Evolutionary conservation across 2,329 filamentous ascomycete genomes (phyloP).

Genomic region (Trichoderma arundinaceum): DNA sequence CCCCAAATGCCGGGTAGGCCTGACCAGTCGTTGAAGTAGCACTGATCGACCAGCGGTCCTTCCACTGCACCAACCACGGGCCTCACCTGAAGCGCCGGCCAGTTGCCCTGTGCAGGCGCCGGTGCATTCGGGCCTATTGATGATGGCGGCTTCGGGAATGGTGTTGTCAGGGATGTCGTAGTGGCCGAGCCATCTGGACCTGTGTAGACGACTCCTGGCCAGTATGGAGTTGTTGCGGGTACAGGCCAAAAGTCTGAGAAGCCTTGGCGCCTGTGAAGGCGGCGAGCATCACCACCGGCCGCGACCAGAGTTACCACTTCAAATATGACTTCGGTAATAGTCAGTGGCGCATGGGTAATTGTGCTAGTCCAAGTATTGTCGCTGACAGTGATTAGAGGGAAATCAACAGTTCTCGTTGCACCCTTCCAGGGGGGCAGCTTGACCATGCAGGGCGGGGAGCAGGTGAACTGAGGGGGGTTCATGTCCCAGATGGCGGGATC

Average conservation of each 20-base stretch:
- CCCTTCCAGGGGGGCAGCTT: constrained; percentile 40
- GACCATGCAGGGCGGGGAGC: constrained; percentile 39
- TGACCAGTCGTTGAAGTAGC: no score
- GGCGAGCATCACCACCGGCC: no score
- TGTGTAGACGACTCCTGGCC: constrained; percentile 36
- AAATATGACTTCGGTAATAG: constrained; percentile 39
- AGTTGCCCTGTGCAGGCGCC: no score
- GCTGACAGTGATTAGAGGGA: constrained; percentile 42
- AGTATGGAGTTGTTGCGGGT: constrained; percentile 35
- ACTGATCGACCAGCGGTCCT: no score
- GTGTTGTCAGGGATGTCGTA: constrained; percentile 29
- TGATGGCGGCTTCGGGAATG: constrained; percentile 35
- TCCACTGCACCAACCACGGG: no score
- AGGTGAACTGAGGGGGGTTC: constrained; percentile 41
- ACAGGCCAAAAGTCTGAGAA: constrained; percentile 31
- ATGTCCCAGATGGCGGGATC: constrained; percentile 42
- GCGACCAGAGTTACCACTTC: constrained; percentile 19
- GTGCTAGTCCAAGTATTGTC: constrained; percentile 41
- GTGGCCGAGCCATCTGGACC: background rate
- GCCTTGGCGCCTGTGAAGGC: background rate
- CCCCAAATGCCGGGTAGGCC: no score
- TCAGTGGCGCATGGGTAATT: constrained; percentile 40
- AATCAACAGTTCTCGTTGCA: constrained; percentile 41
- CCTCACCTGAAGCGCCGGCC: no score
- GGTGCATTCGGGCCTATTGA: constrained; percentile 31